Evolutionary conservation across 1,139 yeast species (phyloP), one percentile per base, ranked within the genome.

Genomic region (Kluyveromyces sp.): DNA sequence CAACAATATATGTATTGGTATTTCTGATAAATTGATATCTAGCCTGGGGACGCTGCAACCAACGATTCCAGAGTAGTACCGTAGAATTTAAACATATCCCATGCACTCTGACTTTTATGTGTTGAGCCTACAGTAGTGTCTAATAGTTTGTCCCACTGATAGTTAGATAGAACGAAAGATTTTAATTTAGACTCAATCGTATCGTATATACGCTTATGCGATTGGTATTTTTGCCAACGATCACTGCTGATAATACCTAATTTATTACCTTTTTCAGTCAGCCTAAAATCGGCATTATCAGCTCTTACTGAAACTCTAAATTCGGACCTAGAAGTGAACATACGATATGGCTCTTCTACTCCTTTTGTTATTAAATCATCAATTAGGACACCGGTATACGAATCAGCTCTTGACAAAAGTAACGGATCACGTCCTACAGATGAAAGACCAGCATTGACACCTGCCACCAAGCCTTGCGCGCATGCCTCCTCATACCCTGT

Each of bases 401-500:
- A 97, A 60, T 89, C 94, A 0, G 88, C 75, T 51, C 99, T 71
- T 21, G 78, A 73, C 25, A 94, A 59, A 33, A 71, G 69, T 50
- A 92, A 66, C 1, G 79, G 76, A 2, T 41, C 41, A 0, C 70
- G 72, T 37, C 70, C 70, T 43, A 63, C 58, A 25, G 65, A 58
- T 0, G 77, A 59, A 8, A 69, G 47, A 4, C 72, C 71, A 0
- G 98, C 97, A 63, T 94, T 94, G 36, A 90, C 83, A 4, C 99
- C 99, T 1, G 99, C 98, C 43, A 94, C 69, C 48, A 90, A 75
- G 1, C 99, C 99, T 61, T 92, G 98, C 0, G 97, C 83, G 2
- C 97, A 96, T 0, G 99, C 99, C 63, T 94, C 99, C 67, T 94
- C 99, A 58, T 94, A 94, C 0, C 99, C 99, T 0, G 99, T 94